These are phyloP conservation scores for Penicillium sp. DNA, from an alignment of 2,329 filamentous ascomycete genomes.

Conservation along the genomic window DNA sequence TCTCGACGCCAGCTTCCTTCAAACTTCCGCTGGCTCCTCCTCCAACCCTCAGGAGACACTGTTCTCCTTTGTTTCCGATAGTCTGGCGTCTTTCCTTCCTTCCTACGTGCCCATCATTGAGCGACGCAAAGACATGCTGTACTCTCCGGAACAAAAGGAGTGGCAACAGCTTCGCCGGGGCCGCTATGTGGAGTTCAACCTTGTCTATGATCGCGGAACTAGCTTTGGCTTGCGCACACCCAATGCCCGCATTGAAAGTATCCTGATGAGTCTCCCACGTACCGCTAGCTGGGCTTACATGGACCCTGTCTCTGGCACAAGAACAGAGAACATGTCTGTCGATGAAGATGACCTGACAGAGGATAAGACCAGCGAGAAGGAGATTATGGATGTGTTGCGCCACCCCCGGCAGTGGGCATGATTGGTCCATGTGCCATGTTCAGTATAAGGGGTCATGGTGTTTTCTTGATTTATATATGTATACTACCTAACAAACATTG, in stretches of 20 bases:
- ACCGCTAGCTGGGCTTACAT: constrained; percentile 95
- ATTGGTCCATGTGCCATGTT: neutral
- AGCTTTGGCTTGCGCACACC: constrained; percentile 90
- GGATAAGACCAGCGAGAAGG: constrained; percentile 53
- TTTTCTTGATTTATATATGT: neutral
- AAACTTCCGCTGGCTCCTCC: constrained; percentile 37
- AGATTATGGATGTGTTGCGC: constrained; percentile 63
- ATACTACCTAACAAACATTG: neutral
- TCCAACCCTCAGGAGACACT: constrained; percentile 81
- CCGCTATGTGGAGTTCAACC: constrained; percentile 97
- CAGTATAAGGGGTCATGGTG: neutral
- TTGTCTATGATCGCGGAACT: constrained; percentile 92
- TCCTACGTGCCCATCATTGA: constrained; percentile 84
- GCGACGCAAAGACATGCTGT: constrained; percentile 84
- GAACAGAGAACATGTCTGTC: constrained; percentile 42
- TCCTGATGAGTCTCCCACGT: constrained; percentile 89
- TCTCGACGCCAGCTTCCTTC: constrained; percentile 56
- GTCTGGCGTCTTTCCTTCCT: constrained; percentile 76
- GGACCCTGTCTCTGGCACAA: constrained; percentile 52
- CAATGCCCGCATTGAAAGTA: constrained; percentile 85
- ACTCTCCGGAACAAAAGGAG: constrained; percentile 72
- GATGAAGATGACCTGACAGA: constrained; percentile 28
- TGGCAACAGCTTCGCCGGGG: constrained; percentile 94
- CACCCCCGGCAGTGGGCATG: constrained; percentile 55
- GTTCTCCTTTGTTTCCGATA: constrained; percentile 81